Evolutionary conservation across 129 eudicot species (phyloP).

Genomic region (Chrysanthemum makinoi): DNA sequence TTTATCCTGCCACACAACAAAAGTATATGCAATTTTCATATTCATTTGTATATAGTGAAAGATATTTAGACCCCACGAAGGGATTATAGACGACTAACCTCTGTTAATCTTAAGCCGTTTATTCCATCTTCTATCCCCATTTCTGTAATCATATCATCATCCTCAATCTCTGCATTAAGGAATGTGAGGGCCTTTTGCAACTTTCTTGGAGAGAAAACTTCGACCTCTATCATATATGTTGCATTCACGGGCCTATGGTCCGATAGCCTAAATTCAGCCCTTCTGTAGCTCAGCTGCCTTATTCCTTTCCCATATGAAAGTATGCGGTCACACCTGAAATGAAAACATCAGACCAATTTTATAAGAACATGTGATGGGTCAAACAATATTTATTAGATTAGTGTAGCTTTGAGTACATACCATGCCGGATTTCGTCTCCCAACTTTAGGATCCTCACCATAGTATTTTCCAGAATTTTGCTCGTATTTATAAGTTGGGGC

Average conservation of each 20-base stretch:
- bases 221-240: constrained; percentile 70
- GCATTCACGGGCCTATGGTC: constrained; percentile 96
- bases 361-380: neutral
- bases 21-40: neutral
- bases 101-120: constrained; percentile 34
- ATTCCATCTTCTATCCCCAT: constrained; percentile 31
- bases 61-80: neutral
- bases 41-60: neutral
- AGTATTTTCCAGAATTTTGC: constrained; percentile 61
- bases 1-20: constrained; percentile 21
- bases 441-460: constrained; percentile 73
- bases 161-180: constrained; percentile 85
- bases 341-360: neutral
- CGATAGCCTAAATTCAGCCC: constrained; percentile 69
- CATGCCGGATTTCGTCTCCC: constrained; percentile 97
- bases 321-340: constrained; percentile 86
- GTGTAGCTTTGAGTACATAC: constrained; percentile 33
- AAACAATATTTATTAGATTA: neutral
- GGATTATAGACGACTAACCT: constrained; percentile 45
- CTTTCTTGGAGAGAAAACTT: constrained; percentile 73
- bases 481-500: constrained; percentile 97
- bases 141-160: constrained; percentile 38
- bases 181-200: constrained; percentile 84
- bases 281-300: constrained; percentile 55
- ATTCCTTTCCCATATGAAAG: constrained; percentile 86